These are phyloP conservation scores for Fusarium torreyae DNA, from an alignment of 2,329 filamentous ascomycete species.

Conservation along the genomic window DNA sequence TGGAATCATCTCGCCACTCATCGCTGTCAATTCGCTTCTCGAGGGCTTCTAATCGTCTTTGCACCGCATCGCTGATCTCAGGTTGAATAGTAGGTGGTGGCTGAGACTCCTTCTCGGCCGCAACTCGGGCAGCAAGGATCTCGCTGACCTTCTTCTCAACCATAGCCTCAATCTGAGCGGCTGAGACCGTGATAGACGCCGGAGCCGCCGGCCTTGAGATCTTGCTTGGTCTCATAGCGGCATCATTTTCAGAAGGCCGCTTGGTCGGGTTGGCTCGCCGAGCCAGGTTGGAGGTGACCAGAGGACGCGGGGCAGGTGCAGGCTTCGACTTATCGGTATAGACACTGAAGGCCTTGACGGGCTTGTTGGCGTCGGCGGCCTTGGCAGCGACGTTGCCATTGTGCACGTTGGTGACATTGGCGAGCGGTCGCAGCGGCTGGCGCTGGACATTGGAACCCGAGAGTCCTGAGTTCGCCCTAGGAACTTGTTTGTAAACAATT, in stretches of 20 bases:
- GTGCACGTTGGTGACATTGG: slow-evolving; percentile 82
- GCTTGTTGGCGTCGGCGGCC: slow-evolving; percentile 73
- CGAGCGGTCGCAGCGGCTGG: slow-evolving; percentile 84
- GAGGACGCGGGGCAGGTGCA: slow-evolving; percentile 52
- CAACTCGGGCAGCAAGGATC: slow-evolving; percentile 81
- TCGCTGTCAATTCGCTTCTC: slow-evolving; percentile 85
- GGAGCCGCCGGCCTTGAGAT: slow-evolving; percentile 52
- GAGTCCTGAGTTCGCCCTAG: slow-evolving; percentile 65
- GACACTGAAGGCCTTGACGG: slow-evolving; percentile 87
- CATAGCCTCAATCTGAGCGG: slow-evolving; percentile 88
- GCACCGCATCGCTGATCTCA: slow-evolving; percentile 82
- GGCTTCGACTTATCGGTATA: slow-evolving; percentile 81
- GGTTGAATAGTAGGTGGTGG: slow-evolving; percentile 55
- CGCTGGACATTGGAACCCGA: slow-evolving; percentile 65
- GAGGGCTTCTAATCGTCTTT: slow-evolving; percentile 84
- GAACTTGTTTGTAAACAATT: slow-evolving; percentile 85
- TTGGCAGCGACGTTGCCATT: slow-evolving; percentile 67
- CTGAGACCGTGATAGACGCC: slow-evolving; percentile 68
- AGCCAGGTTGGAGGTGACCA: slow-evolving; percentile 54
- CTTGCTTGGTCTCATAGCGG: slow-evolving; percentile 64
- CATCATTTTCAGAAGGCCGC: slow-evolving; percentile 60
- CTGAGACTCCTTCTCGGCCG: slow-evolving; percentile 61
- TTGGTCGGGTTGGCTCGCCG: slow-evolving; percentile 58
- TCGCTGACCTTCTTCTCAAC: slow-evolving; percentile 94
- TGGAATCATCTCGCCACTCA: slow-evolving; percentile 75